Conservation (phyloP, 805 yeast genomes). For the Komagataella kurtzmanii region DNA sequence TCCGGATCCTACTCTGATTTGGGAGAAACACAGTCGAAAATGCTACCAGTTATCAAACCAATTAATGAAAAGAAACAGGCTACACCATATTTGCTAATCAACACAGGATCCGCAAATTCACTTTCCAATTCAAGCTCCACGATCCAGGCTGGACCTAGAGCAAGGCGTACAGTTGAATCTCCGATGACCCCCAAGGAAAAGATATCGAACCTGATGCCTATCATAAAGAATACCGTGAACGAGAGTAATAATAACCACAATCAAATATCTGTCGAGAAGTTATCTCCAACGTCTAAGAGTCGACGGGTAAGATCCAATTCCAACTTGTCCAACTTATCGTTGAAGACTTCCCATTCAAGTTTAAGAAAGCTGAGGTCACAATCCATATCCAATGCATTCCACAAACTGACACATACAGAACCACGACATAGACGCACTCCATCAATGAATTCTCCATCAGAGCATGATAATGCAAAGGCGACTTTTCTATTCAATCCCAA, state of each 20-base stretch:
- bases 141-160: not conserved
- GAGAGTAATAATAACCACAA: not conserved
- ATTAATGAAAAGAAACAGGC: not conserved
- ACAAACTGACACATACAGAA: not conserved
- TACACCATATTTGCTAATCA: not conserved
- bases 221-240: not conserved
- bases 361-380: not conserved
- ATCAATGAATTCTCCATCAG: not conserved
- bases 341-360: not conserved
- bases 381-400: not conserved
- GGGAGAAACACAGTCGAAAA: not conserved
- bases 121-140: not conserved
- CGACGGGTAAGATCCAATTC: not conserved
- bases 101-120: not conserved
- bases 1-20: not conserved
- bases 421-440: not conserved
- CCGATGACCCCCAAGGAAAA: not conserved
- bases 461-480: not conserved
- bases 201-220: not conserved
- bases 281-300: not conserved
- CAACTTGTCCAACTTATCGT: not conserved
- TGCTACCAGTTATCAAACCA: not conserved
- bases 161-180: not conserved
- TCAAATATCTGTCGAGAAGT: not conserved
- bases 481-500: not conserved